Evolutionary conservation across 2,329 filamentous ascomycete genomes (phyloP).

Genomic region (Aschersonia sp.): DNA sequence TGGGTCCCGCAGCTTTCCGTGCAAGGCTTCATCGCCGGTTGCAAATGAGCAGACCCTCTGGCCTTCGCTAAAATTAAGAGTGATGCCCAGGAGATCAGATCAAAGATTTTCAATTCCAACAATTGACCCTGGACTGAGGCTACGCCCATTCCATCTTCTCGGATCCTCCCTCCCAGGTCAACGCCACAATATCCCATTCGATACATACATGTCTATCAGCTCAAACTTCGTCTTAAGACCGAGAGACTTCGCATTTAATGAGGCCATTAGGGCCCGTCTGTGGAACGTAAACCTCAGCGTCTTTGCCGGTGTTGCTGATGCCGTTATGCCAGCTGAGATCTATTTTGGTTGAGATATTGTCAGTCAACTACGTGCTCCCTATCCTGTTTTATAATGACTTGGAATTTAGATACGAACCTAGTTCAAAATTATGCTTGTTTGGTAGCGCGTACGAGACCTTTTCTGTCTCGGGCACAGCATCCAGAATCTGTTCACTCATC

Average conservation of each 20-base stretch:
- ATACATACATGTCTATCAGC: too few relatives aligned
- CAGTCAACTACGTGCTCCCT: background rate
- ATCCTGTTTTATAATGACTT: background rate
- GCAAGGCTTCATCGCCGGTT: too few relatives aligned
- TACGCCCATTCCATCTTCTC: too few relatives aligned
- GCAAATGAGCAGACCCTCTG: too few relatives aligned
- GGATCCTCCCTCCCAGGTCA: too few relatives aligned
- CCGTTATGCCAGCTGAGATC: constrained; percentile 96
- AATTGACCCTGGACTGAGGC: too few relatives aligned
- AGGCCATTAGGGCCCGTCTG: constrained; percentile 89
- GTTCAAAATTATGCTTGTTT: constrained; percentile 98
- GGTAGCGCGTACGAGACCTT: constrained; percentile 72
- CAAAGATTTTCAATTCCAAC: too few relatives aligned
- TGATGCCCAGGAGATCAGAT: too few relatives aligned
- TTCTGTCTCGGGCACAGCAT: constrained; percentile 54
- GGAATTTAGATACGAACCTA: constrained; percentile 43
- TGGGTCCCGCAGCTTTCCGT: too few relatives aligned
- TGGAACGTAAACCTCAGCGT: constrained; percentile 90
- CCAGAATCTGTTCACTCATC: constrained; percentile 82
- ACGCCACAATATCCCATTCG: too few relatives aligned
- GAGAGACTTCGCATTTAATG: constrained; percentile 81
- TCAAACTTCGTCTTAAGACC: constrained; percentile 18
- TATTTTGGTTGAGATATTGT: constrained; percentile 16
- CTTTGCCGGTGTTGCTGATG: constrained; percentile 83
- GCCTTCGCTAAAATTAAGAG: too few relatives aligned